Conservation (phyloP, 83 land plant species). For the Diphasiastrum complanatum region DNA sequence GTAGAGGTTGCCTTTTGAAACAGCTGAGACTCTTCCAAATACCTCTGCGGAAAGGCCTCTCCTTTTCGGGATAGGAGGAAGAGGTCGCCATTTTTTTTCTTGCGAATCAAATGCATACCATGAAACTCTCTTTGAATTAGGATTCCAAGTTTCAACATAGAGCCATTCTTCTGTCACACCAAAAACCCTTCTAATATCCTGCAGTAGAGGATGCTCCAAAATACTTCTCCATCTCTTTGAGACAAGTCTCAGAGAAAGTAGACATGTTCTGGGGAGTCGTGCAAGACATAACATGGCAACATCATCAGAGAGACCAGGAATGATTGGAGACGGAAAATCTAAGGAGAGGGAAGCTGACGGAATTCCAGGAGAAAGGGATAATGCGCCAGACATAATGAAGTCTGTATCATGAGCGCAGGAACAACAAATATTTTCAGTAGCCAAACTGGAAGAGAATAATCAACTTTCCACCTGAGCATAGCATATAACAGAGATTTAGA, state of each 20-base stretch:
- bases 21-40: constrained; percentile 16
- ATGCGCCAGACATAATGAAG: no score
- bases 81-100: constrained; percentile 5
- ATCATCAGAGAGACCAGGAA: constrained; percentile 18
- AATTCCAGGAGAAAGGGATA: no score
- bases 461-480: no score
- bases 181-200: neutral
- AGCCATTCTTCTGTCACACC: constrained; percentile 16
- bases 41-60: constrained; percentile 12
- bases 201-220: neutral
- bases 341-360: no score
- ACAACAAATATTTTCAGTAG: no score
- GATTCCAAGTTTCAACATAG: constrained; percentile 17
- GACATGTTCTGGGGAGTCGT: neutral
- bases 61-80: constrained; percentile 5
- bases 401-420: no score
- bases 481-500: no score
- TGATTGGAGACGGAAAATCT: no score
- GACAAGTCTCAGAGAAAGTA: constrained; percentile 5
- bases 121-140: constrained; percentile 4
- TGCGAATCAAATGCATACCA: constrained; percentile 12
- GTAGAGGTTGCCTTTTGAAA: constrained; percentile 1
- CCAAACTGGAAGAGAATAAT: no score
- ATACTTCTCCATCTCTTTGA: constrained; percentile 10
- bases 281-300: neutral